phyloP scores from a whole-genome alignment of 305 asterid genomes.

The Fraxinus ornus region DNA sequence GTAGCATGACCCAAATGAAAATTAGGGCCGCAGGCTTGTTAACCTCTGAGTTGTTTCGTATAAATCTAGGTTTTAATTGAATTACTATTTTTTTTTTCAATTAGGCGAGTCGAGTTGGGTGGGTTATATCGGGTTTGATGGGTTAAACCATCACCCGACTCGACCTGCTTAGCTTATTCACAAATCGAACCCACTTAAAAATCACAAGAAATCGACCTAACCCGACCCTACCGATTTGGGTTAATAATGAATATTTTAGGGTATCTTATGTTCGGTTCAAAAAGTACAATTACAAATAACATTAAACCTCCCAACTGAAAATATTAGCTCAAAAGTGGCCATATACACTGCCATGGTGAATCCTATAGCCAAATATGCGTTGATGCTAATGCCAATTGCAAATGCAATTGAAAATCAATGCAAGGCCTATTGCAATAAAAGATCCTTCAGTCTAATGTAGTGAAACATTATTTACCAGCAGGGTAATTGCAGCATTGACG shows the following conservation, averaged over 20 bases:
- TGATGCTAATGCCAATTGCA: slow-evolving; percentile 51
- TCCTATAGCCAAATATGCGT: slow-evolving; percentile 47
- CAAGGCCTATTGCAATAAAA: slow-evolving; percentile 10
- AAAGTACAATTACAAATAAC: slow-evolving; percentile 43
- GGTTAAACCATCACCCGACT: too few relatives aligned
- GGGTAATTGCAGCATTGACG: background rate
- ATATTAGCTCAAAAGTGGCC: slow-evolving; percentile 40
- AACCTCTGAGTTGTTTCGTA: too few relatives aligned
- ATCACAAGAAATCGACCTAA: too few relatives aligned
- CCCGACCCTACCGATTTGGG: too few relatives aligned
- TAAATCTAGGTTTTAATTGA: too few relatives aligned
- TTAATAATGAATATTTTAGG: slow-evolving; percentile 40
- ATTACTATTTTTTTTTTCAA: too few relatives aligned
- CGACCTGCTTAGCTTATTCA: too few relatives aligned
- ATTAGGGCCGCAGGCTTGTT: too few relatives aligned
- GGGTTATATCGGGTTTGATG: too few relatives aligned
- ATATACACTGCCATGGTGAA: slow-evolving; percentile 48
- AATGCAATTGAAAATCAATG: slow-evolving; percentile 39
- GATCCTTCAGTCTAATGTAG: background rate
- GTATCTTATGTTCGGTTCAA: slow-evolving; percentile 46
- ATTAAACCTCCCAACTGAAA: slow-evolving; percentile 33
- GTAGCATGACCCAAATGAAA: too few relatives aligned
- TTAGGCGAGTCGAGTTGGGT: too few relatives aligned
- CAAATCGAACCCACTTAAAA: too few relatives aligned
- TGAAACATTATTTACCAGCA: background rate